Evolutionary conservation across 768 basidiomycete genomes (phyloP).

Genomic region (Galerina marginata): DNA sequence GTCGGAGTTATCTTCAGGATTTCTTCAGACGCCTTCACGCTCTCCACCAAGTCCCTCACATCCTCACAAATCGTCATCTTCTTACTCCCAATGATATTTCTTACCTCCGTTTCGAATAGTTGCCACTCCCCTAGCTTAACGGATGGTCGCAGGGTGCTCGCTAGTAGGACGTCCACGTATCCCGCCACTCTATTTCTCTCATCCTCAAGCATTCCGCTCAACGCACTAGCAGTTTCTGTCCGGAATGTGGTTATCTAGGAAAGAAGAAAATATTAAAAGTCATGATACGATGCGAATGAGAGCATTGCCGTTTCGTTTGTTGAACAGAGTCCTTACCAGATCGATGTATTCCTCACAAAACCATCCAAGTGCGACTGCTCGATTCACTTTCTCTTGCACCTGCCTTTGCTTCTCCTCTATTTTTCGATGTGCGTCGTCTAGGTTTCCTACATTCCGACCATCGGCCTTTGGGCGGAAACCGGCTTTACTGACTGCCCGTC

Average conservation of each 20-base stretch:
- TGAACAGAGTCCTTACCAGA: conserved; percentile 20
- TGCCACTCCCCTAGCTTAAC: background rate
- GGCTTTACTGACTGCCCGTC: conserved; percentile 6
- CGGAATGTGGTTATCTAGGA: conserved; percentile 30
- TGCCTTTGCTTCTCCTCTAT: conserved; percentile 18
- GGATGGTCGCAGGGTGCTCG: conserved; percentile 8
- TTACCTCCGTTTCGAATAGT: conserved; percentile 13
- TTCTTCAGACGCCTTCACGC: background rate
- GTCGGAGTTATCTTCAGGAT: background rate
- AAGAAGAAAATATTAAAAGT: background rate
- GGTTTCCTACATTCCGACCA: background rate
- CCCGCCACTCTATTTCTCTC: conserved; percentile 26
- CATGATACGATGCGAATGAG: background rate
- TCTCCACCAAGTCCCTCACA: conserved; percentile 2
- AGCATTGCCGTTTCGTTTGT: background rate
- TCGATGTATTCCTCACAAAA: conserved; percentile 32
- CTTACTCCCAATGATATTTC: conserved; percentile 11
- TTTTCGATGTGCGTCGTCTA: conserved; percentile 9
- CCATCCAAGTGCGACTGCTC: conserved; percentile 28
- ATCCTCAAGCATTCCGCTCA: conserved; percentile 24
- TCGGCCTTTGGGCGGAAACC: background rate
- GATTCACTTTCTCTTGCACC: conserved; percentile 27
- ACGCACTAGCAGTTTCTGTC: conserved; percentile 24
- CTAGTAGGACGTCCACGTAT: conserved; percentile 29
- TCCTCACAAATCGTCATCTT: conserved; percentile 4